These are phyloP conservation scores for Periconia sp. DNA, from an alignment of 2,329 filamentous ascomycete species.

Conservation along the genomic window DNA sequence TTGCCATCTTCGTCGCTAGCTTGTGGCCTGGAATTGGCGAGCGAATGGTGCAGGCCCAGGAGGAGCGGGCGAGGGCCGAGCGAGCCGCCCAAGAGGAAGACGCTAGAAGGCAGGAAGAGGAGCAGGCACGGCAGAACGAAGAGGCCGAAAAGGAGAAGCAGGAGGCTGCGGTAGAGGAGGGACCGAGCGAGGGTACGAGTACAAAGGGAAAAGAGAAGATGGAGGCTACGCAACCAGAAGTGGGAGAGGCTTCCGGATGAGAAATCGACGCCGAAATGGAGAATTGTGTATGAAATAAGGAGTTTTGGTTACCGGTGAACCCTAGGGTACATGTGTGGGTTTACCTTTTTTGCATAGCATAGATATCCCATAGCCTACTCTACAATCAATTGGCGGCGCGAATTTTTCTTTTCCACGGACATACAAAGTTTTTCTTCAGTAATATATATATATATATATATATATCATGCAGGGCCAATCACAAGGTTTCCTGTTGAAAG, in stretches of 20 bases:
- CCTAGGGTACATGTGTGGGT: too few species aligned
- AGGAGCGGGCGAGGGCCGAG: constrained; percentile 51
- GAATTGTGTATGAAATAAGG: background rate
- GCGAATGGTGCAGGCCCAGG: constrained; percentile 62
- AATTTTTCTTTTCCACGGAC: too few species aligned
- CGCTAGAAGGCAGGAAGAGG: constrained; percentile 14
- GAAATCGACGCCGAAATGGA: background rate
- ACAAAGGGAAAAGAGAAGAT: constrained; percentile 15
- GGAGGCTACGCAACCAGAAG: background rate
- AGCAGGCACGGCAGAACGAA: constrained; percentile 21
- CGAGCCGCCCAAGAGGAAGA: constrained; percentile 31
- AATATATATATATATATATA: too few species aligned
- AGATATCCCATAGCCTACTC: too few species aligned
- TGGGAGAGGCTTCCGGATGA: background rate
- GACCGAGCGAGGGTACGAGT: constrained; percentile 8
- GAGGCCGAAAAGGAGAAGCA: constrained; percentile 15
- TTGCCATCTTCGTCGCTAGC: constrained; percentile 68
- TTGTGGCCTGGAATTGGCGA: constrained; percentile 68
- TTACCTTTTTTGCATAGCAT: too few species aligned
- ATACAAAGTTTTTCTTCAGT: too few species aligned
- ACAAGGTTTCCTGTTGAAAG: too few species aligned
- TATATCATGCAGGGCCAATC: too few species aligned
- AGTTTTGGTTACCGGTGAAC: too few species aligned
- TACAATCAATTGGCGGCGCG: too few species aligned
- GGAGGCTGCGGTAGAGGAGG: constrained; percentile 12